A percentile compares a stretch with the other conserved stretches of the same genome.
phyloP scores from a whole-genome alignment of 2,329 filamentous ascomycete genomes.

The Fusarium sp. region DNA sequence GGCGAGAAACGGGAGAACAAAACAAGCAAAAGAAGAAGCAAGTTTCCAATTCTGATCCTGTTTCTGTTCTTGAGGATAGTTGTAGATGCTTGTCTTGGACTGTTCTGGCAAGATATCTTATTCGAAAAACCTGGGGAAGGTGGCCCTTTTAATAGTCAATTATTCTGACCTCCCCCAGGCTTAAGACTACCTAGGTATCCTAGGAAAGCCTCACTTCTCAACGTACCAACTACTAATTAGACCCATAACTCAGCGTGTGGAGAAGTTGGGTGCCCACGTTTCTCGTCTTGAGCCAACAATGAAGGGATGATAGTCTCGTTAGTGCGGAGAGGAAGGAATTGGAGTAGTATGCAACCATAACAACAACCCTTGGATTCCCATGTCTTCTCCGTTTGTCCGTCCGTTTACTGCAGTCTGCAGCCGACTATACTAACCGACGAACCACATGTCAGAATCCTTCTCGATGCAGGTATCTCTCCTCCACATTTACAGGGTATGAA shows the following conservation, averaged over 20 bases:
- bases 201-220: constrained; percentile 12
- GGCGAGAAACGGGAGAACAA: constrained; percentile 17
- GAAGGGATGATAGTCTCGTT: neutral
- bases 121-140: neutral
- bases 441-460: constrained; percentile 9
- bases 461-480: neutral
- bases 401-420: constrained; percentile 25
- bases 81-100: neutral
- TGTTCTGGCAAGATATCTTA: neutral
- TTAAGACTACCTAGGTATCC: neutral
- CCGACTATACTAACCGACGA: constrained; percentile 16
- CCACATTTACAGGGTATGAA: neutral
- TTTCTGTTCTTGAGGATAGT: neutral
- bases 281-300: neutral
- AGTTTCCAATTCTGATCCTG: neutral
- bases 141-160: constrained; percentile 34
- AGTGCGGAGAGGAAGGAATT: neutral
- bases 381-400: constrained; percentile 34
- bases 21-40: neutral
- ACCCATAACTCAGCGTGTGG: constrained; percentile 12
- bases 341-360: constrained; percentile 22
- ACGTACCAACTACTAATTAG: neutral
- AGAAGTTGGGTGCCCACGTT: constrained; percentile 11
- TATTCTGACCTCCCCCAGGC: neutral
- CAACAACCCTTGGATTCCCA: neutral